Evolutionary conservation across 257 asterid genomes (phyloP), one percentile per base, ranked within the genome.

Genomic region (Gentiana dahurica): DNA sequence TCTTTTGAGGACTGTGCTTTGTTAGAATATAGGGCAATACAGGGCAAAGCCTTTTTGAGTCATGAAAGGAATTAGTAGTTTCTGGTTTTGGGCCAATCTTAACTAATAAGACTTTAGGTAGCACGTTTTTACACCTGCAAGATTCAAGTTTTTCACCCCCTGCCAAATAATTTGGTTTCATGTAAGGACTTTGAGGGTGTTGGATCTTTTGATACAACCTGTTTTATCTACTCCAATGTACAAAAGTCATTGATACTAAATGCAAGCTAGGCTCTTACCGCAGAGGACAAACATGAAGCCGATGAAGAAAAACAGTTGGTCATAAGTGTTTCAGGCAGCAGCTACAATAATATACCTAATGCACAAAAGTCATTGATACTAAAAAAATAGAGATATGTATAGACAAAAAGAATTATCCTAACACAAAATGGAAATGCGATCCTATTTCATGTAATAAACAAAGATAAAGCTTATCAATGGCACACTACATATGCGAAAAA

Each of bases 111-210:
- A 55, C 73, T 47, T 68, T 39, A 62, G 57, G 49, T 62, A 64
- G 49, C 59, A 56, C 54, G 4, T 33, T 49, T 48, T 8, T 57
- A 32, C 54, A 58, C 54, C 55, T 59, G 61, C 69, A 55, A 50
- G 69, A 69, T 56, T 72, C 62, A 33, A 50, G 69, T 49, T 41
- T 52, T 59, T 53, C 66, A 3, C 24, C 57, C 59, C 39, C 68
- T 55, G 65, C 47, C 3, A 5, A 74, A 67, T 64, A 65, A 71
- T 55, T 73, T 62, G 62, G 72, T 68, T 59, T 78, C 95, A 59
- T 90, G 98, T 71, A 86, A 74, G 82, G 94, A 90, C 75, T 85
- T 90, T 69, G 75, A 79, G 68, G 98, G 98, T 57, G 81, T 80
- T 66, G 98, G 98, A 39, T 87, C 96, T 44, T 87, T 90, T 71